These are phyloP conservation scores for Xylaria multiplex DNA, from an alignment of 2,329 filamentous ascomycete genomes.

Conservation along the genomic window DNA sequence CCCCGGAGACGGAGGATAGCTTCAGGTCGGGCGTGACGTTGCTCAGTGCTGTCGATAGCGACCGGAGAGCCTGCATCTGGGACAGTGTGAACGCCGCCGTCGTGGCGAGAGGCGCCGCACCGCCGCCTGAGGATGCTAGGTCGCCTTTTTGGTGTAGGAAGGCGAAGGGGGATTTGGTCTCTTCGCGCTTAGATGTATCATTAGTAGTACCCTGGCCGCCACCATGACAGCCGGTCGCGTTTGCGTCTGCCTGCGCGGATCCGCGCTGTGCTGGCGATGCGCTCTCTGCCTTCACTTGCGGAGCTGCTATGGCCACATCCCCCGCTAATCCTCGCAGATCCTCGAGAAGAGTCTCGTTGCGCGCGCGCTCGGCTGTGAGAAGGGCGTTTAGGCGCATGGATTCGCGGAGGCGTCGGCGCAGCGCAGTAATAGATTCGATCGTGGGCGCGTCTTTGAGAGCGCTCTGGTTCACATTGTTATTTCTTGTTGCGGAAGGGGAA, in stretches of 20 bases:
- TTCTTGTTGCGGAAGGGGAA: not conserved
- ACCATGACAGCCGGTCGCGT: constrained; percentile 22
- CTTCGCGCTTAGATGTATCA: not conserved
- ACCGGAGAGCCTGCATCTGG: constrained; percentile 82
- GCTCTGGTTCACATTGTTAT: not conserved
- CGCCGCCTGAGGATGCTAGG: constrained; percentile 61
- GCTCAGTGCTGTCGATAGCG: constrained; percentile 69
- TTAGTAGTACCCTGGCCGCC: not conserved
- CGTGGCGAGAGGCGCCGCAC: constrained; percentile 66
- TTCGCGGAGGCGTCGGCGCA: constrained; percentile 74
- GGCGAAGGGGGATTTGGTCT: constrained; percentile 55
- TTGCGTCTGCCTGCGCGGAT: constrained; percentile 26
- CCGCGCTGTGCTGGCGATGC: constrained; percentile 37
- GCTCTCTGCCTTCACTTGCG: constrained; percentile 42
- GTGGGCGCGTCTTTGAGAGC: constrained; percentile 56
- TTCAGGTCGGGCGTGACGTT: constrained; percentile 72
- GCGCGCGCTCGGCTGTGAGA: constrained; percentile 62
- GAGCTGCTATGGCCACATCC: constrained; percentile 18
- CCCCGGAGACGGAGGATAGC: constrained; percentile 5
- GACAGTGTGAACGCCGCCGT: constrained; percentile 82
- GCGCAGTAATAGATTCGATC: constrained; percentile 73
- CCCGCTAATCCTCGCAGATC: constrained; percentile 49
- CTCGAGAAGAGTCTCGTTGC: constrained; percentile 52
- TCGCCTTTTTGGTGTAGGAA: constrained; percentile 67
- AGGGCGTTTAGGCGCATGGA: constrained; percentile 66